Conservation (phyloP, 2,329 filamentous ascomycete genomes). For the Setomelanomma holmii region DNA sequence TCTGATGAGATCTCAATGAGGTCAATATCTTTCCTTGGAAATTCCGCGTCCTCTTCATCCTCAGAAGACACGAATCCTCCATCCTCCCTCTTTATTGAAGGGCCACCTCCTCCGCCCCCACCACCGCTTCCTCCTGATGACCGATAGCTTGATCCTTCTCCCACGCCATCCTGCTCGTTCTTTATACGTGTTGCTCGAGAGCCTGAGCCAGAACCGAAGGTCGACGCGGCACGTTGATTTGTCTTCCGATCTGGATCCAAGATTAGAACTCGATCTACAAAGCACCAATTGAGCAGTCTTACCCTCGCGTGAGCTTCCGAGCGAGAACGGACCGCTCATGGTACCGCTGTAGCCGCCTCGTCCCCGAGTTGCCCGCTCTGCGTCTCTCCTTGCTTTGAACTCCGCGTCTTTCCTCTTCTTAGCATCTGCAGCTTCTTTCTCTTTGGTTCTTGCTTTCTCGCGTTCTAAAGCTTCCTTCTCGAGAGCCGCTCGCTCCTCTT, state of each 20-base stretch:
- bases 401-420: conserved; percentile 30
- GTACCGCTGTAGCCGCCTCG: conserved; percentile 53
- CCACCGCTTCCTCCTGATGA: conserved; percentile 14
- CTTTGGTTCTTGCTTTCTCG: conserved; percentile 46
- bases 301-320: conserved; percentile 38
- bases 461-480: conserved; percentile 50
- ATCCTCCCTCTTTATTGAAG: conserved; percentile 39
- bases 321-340: conserved; percentile 53
- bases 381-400: conserved; percentile 27
- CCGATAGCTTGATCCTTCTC: conserved; percentile 20
- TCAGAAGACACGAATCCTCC: conserved; percentile 57
- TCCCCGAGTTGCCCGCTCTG: conserved; percentile 36
- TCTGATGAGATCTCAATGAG: conserved; percentile 65
- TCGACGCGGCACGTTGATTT: conserved; percentile 26
- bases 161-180: conserved; percentile 36
- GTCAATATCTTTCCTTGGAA: conserved; percentile 63
- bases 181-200: conserved; percentile 42
- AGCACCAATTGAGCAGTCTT: conserved; percentile 4
- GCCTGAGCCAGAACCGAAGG: conserved; percentile 36
- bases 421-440: conserved; percentile 40
- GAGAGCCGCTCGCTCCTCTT: conserved; percentile 53
- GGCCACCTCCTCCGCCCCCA: conserved; percentile 15
- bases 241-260: conserved; percentile 28
- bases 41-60: conserved; percentile 55
- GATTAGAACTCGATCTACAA: conserved; percentile 7